phyloP scores from a whole-genome alignment of 306 rosid species.

The Sphenostylis stenocarpa region DNA sequence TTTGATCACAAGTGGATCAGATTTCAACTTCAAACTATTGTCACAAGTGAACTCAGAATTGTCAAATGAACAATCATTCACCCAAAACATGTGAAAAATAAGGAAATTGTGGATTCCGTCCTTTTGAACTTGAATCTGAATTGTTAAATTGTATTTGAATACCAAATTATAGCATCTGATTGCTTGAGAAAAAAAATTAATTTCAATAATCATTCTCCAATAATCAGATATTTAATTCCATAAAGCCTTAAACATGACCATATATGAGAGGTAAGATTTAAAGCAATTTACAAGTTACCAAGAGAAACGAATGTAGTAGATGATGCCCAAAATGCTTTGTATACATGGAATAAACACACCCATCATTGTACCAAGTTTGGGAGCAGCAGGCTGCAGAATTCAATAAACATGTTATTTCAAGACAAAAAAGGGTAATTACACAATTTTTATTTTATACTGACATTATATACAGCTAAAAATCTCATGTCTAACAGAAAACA shows the following conservation, averaged over 20 bases:
- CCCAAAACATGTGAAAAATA: conserved; percentile 12
- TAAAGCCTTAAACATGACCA: not conserved
- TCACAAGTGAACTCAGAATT: not conserved
- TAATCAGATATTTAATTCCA: not conserved
- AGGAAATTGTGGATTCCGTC: not conserved
- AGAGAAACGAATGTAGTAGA: conserved; percentile 95
- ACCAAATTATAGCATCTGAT: not conserved
- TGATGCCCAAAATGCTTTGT: conserved; percentile 97
- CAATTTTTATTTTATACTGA: not conserved
- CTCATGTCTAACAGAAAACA: not conserved
- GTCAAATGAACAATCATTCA: not conserved
- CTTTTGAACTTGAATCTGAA: conserved; percentile 9
- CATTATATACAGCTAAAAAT: too few species aligned
- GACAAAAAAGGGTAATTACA: not conserved
- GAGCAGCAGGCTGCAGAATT: conserved; percentile 61
- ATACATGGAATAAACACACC: conserved; percentile 97
- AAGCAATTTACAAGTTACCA: conserved; percentile 64
- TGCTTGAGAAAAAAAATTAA: not conserved
- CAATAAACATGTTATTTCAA: conserved; percentile 28
- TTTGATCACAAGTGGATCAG: not conserved
- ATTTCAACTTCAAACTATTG: not conserved
- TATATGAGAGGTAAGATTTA: conserved; percentile 25
- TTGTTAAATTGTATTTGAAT: conserved; percentile 9
- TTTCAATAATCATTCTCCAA: conserved; percentile 12
- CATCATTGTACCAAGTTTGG: conserved; percentile 90